These are phyloP conservation scores for Plasmodium knowlesi DNA, from an alignment of 169 alveolate genomes.

Conservation along the genomic window DNA sequence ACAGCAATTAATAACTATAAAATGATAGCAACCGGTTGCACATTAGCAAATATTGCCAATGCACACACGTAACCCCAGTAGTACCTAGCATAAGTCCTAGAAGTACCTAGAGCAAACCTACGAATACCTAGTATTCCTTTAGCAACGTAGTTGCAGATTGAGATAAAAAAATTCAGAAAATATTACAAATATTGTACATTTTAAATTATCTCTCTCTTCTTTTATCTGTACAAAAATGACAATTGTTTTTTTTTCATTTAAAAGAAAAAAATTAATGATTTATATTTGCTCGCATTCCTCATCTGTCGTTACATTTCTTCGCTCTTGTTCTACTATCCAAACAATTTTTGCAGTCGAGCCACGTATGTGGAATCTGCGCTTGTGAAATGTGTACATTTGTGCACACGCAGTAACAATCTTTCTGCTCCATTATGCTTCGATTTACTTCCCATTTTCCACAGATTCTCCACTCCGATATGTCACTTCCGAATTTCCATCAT, in stretches of 20 bases:
- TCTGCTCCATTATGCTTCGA: neutral
- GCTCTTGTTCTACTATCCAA: neutral
- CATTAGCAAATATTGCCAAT: neutral
- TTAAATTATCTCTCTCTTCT: neutral
- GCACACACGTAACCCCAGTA: neutral
- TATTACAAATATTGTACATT: neutral
- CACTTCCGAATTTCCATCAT: neutral
- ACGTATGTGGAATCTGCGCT: neutral
- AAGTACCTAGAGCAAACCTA: neutral
- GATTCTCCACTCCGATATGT: neutral
- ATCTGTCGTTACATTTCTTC: neutral
- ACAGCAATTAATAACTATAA: too few species aligned
- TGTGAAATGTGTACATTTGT: neutral
- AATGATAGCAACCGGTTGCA: neutral
- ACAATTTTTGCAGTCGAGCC: neutral
- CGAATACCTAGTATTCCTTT: neutral
- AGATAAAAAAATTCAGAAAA: too few species aligned
- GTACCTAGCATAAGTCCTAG: neutral
- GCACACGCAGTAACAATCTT: neutral
- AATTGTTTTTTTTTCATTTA: too few species aligned
- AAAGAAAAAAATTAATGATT: too few species aligned
- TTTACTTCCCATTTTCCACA: neutral
- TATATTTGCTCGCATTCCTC: neutral
- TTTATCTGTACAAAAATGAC: neutral
- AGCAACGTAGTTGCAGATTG: neutral